Conservation (phyloP, 495 filamentous ascomycete genomes). For the Podospora pseudoanserina region DNA sequence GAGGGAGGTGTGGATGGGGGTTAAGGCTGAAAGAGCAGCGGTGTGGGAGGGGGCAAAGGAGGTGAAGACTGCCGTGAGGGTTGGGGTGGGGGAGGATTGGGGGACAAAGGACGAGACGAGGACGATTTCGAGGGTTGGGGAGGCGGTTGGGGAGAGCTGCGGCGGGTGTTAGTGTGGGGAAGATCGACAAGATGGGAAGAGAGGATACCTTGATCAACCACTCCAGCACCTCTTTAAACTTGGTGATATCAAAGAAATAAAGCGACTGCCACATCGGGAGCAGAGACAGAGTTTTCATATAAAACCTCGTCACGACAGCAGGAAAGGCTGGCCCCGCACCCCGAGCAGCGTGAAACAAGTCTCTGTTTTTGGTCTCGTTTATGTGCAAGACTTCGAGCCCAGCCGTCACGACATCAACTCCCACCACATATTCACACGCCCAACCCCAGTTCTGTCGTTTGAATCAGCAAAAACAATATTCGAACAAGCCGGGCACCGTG, state of each 20-base stretch:
- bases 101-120: conserved; percentile 35
- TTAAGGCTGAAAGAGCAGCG: conserved; percentile 35
- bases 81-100: conserved; percentile 11
- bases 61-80: conserved; percentile 41
- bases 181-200: background rate
- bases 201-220: conserved; percentile 39
- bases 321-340: conserved; percentile 54
- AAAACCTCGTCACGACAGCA: conserved; percentile 47
- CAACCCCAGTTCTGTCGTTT: conserved; percentile 49
- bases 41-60: conserved; percentile 38
- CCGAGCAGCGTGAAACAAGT: conserved; percentile 50
- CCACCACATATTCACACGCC: conserved; percentile 49
- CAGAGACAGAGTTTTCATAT: conserved; percentile 37
- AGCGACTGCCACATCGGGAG: conserved; percentile 39
- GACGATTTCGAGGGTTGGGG: conserved; percentile 41
- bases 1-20: conserved; percentile 33
- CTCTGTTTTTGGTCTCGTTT: conserved; percentile 40
- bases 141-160: conserved; percentile 33
- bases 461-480: background rate
- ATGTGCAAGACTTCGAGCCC: conserved; percentile 32
- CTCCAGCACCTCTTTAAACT: conserved; percentile 41
- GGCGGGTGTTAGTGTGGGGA: background rate
- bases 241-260: conserved; percentile 43
- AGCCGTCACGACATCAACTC: conserved; percentile 50
- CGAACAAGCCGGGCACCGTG: background rate